These are phyloP conservation scores for Saccharomyces hybrid DNA, from an alignment of 1,139 yeast species.

Conservation along the genomic window DNA sequence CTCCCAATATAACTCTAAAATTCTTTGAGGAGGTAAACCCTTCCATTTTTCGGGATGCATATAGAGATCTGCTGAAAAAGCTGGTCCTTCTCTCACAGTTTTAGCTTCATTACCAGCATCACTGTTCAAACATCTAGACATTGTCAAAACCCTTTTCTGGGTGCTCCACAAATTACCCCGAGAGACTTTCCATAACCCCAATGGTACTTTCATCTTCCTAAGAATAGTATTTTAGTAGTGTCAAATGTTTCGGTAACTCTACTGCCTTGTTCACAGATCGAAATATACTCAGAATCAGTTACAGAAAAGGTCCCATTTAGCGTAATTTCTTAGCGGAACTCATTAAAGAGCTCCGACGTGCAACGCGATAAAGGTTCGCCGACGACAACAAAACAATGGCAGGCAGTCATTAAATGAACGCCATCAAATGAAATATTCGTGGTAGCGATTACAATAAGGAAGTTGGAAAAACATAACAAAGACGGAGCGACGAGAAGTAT, in stretches of 20 bases:
- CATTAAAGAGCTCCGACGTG: not conserved
- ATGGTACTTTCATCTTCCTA: not conserved
- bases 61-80: slow-evolving; percentile 14
- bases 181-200: not conserved
- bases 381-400: slow-evolving; percentile 1
- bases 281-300: not conserved
- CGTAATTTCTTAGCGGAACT: not conserved
- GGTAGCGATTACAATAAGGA: not conserved
- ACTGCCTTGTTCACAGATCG: not conserved
- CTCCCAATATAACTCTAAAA: slow-evolving; percentile 52
- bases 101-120: slow-evolving; percentile 1
- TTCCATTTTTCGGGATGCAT: slow-evolving; percentile 59
- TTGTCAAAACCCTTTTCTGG: not conserved
- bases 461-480: not conserved
- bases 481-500: not conserved
- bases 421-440: not conserved
- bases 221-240: not conserved
- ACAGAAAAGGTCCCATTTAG: not conserved
- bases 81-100: slow-evolving; percentile 5
- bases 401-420: not conserved
- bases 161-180: not conserved
- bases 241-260: not conserved
- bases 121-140: not conserved
- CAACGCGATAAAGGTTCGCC: not conserved
- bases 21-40: slow-evolving; percentile 56